Percentiles rank a stretch among this genome's conserved stretches.
Conservation (phyloP, 495 filamentous ascomycete species). For the Podospora pseudocomata region DNA sequence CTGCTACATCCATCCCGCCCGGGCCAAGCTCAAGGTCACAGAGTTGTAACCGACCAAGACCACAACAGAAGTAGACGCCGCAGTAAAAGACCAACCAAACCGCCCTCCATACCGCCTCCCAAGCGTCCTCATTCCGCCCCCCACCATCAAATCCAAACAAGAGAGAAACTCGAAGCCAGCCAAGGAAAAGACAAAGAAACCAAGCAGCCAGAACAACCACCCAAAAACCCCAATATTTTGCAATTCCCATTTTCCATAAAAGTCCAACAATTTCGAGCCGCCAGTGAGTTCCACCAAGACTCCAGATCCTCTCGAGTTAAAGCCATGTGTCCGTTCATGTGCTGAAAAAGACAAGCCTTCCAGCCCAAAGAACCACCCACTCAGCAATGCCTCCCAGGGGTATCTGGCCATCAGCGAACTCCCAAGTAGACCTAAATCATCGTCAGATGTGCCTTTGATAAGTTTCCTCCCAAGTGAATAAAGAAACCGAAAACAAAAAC, state of each 20-base stretch:
- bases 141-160: not conserved
- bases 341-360: not conserved
- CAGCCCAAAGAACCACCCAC: not conserved
- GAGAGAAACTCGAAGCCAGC: not conserved
- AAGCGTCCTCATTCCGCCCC: not conserved
- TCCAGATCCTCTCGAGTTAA: not conserved
- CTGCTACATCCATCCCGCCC: not conserved
- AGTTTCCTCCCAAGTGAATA: not conserved
- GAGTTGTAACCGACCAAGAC: not conserved
- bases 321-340: not conserved
- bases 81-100: not conserved
- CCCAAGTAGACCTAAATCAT: constrained; percentile 7
- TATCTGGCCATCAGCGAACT: not conserved
- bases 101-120: not conserved
- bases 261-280: not conserved
- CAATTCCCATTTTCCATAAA: not conserved
- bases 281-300: not conserved
- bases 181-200: not conserved
- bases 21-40: not conserved
- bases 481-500: constrained; percentile 1
- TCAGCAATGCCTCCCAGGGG: not conserved
- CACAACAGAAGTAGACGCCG: not conserved
- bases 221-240: not conserved
- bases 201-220: not conserved
- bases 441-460: not conserved